Evolutionary conservation across 768 basidiomycete species (phyloP).

Genomic region (Mycena pura): DNA sequence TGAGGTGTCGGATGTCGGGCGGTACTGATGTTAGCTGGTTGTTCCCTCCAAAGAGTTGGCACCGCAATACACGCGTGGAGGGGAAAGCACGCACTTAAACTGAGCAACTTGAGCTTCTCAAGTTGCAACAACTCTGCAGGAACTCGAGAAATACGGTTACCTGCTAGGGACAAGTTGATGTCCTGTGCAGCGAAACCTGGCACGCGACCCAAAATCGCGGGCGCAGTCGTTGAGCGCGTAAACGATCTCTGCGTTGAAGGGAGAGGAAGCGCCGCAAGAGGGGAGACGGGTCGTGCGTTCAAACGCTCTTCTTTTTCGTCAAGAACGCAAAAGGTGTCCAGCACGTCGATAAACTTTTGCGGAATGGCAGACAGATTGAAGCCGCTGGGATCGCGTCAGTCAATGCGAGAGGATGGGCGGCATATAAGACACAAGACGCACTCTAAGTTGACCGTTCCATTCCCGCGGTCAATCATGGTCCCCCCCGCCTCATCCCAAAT

Average conservation of each 20-base stretch:
- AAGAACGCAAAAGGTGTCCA: conserved; percentile 54
- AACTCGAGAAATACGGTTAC: conserved; percentile 59
- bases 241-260: conserved; percentile 32
- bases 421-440: conserved; percentile 35
- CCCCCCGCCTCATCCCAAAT: conserved; percentile 58
- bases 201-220: conserved; percentile 33
- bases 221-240: conserved; percentile 44
- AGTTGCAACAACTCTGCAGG: conserved; percentile 66
- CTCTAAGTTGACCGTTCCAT: conserved; percentile 63
- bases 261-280: conserved; percentile 6
- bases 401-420: conserved; percentile 1
- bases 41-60: conserved; percentile 51
- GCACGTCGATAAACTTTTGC: conserved; percentile 50
- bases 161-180: conserved; percentile 62
- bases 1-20: conserved; percentile 64
- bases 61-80: not conserved
- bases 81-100: conserved; percentile 58
- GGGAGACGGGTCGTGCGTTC: conserved; percentile 13
- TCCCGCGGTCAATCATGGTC: conserved; percentile 51
- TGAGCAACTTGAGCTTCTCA: conserved; percentile 64
- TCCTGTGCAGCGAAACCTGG: conserved; percentile 53
- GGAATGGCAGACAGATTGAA: conserved; percentile 57
- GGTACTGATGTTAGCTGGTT: conserved; percentile 66
- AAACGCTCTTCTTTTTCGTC: conserved; percentile 41
- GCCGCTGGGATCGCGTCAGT: conserved; percentile 36